Evolutionary conservation across 2,329 filamentous ascomycete species (phyloP).

Genomic region (Ophiocordyceps australis): DNA sequence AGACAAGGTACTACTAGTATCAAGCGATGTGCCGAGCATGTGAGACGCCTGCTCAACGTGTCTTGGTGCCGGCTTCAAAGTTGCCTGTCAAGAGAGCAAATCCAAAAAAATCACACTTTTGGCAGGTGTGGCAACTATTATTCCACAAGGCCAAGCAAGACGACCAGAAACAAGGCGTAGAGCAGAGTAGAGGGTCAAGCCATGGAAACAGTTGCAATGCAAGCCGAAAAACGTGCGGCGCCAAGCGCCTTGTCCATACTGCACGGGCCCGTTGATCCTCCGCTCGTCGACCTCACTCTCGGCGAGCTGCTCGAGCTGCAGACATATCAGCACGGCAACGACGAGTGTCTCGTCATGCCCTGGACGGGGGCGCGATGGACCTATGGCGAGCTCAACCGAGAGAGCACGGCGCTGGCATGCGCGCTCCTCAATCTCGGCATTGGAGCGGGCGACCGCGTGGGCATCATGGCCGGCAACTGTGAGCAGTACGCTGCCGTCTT

Average conservation of each 20-base stretch:
- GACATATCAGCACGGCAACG: slow-evolving; percentile 41
- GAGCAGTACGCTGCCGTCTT: slow-evolving; percentile 66
- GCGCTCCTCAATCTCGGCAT: slow-evolving; percentile 51
- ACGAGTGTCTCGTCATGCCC: slow-evolving; percentile 54
- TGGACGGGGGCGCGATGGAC: slow-evolving; percentile 65
- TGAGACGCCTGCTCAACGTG: too few relatives aligned
- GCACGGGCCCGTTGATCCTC: slow-evolving; percentile 48
- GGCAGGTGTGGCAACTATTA: too few relatives aligned
- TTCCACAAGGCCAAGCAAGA: too few relatives aligned
- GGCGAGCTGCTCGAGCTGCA: slow-evolving; percentile 58
- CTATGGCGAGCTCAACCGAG: slow-evolving; percentile 44
- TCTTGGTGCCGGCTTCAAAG: too few relatives aligned
- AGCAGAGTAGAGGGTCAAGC: too few relatives aligned
- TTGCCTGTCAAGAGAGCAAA: too few relatives aligned
- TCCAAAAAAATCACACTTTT: too few relatives aligned
- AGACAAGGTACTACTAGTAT: too few relatives aligned
- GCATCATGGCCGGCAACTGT: slow-evolving; percentile 63
- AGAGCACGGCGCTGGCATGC: slow-evolving; percentile 42
- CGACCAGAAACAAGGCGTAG: too few relatives aligned
- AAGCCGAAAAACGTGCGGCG: background rate
- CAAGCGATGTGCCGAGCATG: too few relatives aligned
- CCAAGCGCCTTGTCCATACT: slow-evolving; percentile 37
- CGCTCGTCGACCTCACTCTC: slow-evolving; percentile 52
- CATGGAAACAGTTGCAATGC: too few relatives aligned
- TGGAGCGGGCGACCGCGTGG: slow-evolving; percentile 49